phyloP scores from a whole-genome alignment of 106 monocot species.

The Gastrodia elata region DNA sequence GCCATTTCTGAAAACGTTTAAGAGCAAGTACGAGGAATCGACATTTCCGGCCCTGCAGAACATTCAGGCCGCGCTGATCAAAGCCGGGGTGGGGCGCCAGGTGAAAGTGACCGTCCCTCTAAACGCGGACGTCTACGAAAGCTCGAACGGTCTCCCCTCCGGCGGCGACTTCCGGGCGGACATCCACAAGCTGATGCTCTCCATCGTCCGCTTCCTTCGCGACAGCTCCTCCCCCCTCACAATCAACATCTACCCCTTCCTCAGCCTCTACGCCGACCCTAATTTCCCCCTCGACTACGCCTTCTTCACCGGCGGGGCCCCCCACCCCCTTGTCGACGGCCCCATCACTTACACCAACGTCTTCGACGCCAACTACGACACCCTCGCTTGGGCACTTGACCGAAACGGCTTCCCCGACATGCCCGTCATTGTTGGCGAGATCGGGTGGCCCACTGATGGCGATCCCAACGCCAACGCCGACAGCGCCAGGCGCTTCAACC shows the following conservation, averaged over 20 bases:
- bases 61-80: constrained; percentile 83
- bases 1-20: constrained; percentile 72
- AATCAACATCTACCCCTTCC: constrained; percentile 99
- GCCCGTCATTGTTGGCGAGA: constrained; percentile 70
- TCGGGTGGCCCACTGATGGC: constrained; percentile 90
- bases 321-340: constrained; percentile 67
- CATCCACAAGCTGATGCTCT: constrained; percentile 62
- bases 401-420: constrained; percentile 63
- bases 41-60: constrained; percentile 82
- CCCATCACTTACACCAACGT: constrained; percentile 68
- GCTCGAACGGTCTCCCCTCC: constrained; percentile 58
- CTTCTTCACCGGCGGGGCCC: constrained; percentile 44
- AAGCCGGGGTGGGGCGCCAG: constrained; percentile 63
- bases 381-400: constrained; percentile 64
- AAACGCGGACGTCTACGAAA: constrained; percentile 88
- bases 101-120: constrained; percentile 78
- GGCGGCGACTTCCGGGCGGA: constrained; percentile 78
- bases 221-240: constrained; percentile 57
- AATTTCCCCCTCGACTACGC: constrained; percentile 88
- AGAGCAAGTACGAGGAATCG: constrained; percentile 40
- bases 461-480: constrained; percentile 43
- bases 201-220: constrained; percentile 63
- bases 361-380: constrained; percentile 93
- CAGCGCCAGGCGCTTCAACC: constrained; percentile 62
- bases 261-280: constrained; percentile 77